These are phyloP conservation scores for Populus hybrid DNA, from an alignment of 441 rosid genomes.

Conservation along the genomic window DNA sequence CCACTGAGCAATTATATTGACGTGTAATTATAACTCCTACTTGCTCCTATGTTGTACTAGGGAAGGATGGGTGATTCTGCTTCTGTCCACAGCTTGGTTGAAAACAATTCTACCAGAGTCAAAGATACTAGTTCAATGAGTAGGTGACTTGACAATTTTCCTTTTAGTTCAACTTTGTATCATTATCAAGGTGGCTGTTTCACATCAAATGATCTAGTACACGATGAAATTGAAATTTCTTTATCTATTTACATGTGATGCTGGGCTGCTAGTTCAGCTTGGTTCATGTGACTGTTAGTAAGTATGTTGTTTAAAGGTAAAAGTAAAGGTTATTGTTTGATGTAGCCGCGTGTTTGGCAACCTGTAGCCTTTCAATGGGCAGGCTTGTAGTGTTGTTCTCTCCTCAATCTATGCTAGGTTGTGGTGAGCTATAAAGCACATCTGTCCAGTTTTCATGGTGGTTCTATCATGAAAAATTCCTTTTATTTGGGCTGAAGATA, in stretches of 20 bases:
- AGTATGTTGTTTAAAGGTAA: background rate
- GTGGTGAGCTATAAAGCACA: background rate
- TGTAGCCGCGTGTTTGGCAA: background rate
- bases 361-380: background rate
- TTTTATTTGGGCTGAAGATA: background rate
- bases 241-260: background rate
- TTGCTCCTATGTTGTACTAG: constrained; percentile 27
- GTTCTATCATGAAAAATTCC: background rate
- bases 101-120: constrained; percentile 33
- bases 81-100: constrained; percentile 31
- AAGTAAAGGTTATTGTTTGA: background rate
- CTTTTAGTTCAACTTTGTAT: constrained; percentile 9
- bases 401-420: constrained; percentile 6
- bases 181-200: background rate
- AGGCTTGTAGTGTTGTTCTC: background rate
- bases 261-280: background rate
- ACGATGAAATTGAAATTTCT: background rate
- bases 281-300: background rate
- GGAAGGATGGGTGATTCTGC: constrained; percentile 33
- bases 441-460: background rate
- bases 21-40: background rate
- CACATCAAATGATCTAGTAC: constrained; percentile 3
- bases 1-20: constrained; percentile 10
- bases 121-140: constrained; percentile 47
- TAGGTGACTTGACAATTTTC: constrained; percentile 30